A percentile compares a stretch with the other conserved stretches of the same genome.
Evolutionary conservation across 768 basidiomycete species (phyloP).

Genomic region (Mrakia gelida): DNA sequence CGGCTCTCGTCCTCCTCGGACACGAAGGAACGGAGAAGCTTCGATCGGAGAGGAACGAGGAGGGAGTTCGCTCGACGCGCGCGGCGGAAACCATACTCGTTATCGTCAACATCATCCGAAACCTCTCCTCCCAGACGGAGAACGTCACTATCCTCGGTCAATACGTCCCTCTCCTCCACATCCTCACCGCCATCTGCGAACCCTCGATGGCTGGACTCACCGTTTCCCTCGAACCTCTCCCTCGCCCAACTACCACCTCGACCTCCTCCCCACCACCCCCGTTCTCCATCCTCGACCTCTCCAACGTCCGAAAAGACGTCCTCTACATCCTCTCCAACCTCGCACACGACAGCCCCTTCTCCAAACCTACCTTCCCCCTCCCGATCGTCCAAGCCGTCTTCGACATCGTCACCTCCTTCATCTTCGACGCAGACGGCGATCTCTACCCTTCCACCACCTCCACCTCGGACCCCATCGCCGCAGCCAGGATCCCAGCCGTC

Average conservation of each 20-base stretch:
- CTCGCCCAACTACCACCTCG: conserved; percentile 39
- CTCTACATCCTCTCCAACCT: conserved; percentile 66
- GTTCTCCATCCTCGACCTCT: conserved; percentile 66
- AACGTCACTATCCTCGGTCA: background rate
- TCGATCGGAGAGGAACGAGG: background rate
- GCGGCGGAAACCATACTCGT: conserved; percentile 63
- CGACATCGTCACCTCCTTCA: conserved; percentile 66
- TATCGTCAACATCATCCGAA: conserved; percentile 75
- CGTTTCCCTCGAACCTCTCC: conserved; percentile 44
- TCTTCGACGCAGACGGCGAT: conserved; percentile 63
- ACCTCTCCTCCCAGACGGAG: conserved; percentile 57
- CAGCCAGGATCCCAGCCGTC: conserved; percentile 42
- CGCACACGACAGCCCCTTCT: conserved; percentile 53
- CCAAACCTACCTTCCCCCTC: conserved; percentile 43
- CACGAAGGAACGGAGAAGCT: background rate
- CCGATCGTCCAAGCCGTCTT: conserved; percentile 54
- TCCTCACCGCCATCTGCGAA: conserved; percentile 18
- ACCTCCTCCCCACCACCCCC: background rate
- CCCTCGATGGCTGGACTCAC: conserved; percentile 18
- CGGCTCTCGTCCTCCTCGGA: background rate
- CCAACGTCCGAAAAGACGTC: conserved; percentile 70
- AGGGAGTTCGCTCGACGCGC: background rate
- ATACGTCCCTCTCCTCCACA: background rate
- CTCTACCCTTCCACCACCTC: conserved; percentile 48
- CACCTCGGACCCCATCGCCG: conserved; percentile 42